Evolutionary conservation across 2,329 filamentous ascomycete species (phyloP), one percentile per base, ranked within the genome.

Genomic region (Xylaria hypoxylon): DNA sequence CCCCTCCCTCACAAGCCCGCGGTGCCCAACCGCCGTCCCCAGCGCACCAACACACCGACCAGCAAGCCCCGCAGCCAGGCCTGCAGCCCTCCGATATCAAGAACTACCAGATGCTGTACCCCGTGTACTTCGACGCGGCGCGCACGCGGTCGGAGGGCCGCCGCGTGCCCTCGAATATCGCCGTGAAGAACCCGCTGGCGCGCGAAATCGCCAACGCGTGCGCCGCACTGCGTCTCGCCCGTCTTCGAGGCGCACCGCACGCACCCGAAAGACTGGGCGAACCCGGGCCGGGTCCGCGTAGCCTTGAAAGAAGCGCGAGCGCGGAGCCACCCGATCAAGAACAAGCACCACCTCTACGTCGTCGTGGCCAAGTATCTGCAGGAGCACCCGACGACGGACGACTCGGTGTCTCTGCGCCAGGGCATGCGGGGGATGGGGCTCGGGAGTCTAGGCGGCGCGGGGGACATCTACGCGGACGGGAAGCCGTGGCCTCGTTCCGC

Each of bases 201-300:
- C 88, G 92, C 75, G 93, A 96, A 75, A 94, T 99, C 77, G 91
- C 94, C 50, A 90, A 92, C 77, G 95, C 94, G n/a, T 92, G 92
- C 79, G 89, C 90, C 47, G 81, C 85, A 51, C 85, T 97, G 67
- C 87, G 90, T 33, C 82, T 86, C 87, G 68, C 90, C 91, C 48
- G 89, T 96, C 7, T 91, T 97, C 78, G 96, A 99, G 82, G 93
- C 94, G 1, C 91, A 92, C 77, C 97, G 97, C 84, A 87, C 89
- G 67, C 96, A 99, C 80, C 96, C 96, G 6, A 95, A 96, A 81
- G 96, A 99, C 83, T 99, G 96, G 96, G 90, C 91, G 63, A 99
- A 99, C 82, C 96, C 96, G 13, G 96, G 96, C 3, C 87, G 96
- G 65, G 92, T 98, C 69, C 89, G 92, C 73, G 89, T 98, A 56